Evolutionary conservation across 805 yeast genomes (phyloP), one percentile per base, ranked within the genome.

Genomic region (Lachancea dasiensis): DNA sequence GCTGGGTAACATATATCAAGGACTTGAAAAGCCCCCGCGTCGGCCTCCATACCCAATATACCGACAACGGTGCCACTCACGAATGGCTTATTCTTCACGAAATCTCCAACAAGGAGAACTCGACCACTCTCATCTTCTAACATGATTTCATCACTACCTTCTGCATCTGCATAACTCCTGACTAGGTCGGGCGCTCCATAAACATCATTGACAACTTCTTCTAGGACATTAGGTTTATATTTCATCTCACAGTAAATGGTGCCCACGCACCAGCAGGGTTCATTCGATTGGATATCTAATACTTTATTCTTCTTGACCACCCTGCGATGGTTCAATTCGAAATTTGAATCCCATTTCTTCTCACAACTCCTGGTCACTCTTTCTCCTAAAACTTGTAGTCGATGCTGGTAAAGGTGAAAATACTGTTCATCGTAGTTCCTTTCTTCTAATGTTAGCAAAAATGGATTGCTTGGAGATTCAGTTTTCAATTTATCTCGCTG

Each of bases 81-180:
- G 18, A 90, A 65, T 2, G 81, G 72, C 14, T 74, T 67, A 6
- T 59, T 54, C 35, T 67, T 65, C 29, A 83, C 69, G 22, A 79
- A 59, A 13, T 72, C 70, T 18, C 86, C 89, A 34, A 75, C 78
- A 16, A 92, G 62, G 22, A 77, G 58, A 5, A 95, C 80, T 35
- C 98, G 68, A 3, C 98, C 98, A 39, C 87, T 78, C 52, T 87
- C 96, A 61, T 92, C 98, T 58, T 92, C 97, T 24, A 92, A 57
- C 80, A 79, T 77, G 19, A 84, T 53, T 46, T 70, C 73, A 52
- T 80, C 85, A 11, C 73, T 58, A 5, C 64, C 63, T 21, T 64
- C 70, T 0, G 77, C 72, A 47, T 76, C 81, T 6, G 70, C 63
- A 43, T 81, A 81, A 20, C 76, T 64, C 51, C 36, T 59, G 40